These are phyloP conservation scores for Voacanga thouarsii DNA, from an alignment of 257 asterid genomes.

Conservation along the genomic window DNA sequence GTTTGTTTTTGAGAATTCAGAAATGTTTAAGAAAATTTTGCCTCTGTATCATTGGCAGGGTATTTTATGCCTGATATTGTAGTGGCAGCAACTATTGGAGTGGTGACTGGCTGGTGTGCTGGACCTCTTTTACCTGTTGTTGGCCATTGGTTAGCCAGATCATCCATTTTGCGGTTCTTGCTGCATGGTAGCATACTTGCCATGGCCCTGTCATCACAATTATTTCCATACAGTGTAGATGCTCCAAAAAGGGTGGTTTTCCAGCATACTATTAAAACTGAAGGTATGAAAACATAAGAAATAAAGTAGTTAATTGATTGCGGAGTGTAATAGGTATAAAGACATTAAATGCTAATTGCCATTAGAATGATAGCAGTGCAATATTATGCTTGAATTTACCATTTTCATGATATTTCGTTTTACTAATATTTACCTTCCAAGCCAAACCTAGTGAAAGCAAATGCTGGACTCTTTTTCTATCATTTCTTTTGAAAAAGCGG, in stretches of 20 bases:
- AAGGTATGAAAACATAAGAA: slow-evolving; percentile 48
- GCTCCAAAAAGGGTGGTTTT: slow-evolving; percentile 91
- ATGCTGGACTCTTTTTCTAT: not conserved
- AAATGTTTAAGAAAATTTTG: not conserved
- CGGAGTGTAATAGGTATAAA: not conserved
- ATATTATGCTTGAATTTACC: not conserved
- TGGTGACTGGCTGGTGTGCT: slow-evolving; percentile 84
- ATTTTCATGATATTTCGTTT: not conserved
- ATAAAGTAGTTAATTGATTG: not conserved
- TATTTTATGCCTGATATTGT: slow-evolving; percentile 75
- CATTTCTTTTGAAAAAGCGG: not conserved
- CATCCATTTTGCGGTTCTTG: slow-evolving; percentile 61
- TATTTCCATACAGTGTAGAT: slow-evolving; percentile 92
- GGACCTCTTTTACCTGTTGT: slow-evolving; percentile 91
- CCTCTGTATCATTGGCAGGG: slow-evolving; percentile 51
- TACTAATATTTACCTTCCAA: not conserved
- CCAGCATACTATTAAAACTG: slow-evolving; percentile 75
- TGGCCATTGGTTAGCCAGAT: slow-evolving; percentile 68
- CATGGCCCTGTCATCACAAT: slow-evolving; percentile 81
- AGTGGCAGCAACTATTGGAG: slow-evolving; percentile 77
- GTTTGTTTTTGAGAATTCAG: not conserved
- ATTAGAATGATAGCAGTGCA: not conserved
- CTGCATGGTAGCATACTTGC: slow-evolving; percentile 66
- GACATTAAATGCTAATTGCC: not conserved
- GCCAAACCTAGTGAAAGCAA: not conserved